Percentiles rank a stretch among this genome's conserved stretches.
Conservation (phyloP, 768 basidiomycete species). For the Agaricus blazei region DNA sequence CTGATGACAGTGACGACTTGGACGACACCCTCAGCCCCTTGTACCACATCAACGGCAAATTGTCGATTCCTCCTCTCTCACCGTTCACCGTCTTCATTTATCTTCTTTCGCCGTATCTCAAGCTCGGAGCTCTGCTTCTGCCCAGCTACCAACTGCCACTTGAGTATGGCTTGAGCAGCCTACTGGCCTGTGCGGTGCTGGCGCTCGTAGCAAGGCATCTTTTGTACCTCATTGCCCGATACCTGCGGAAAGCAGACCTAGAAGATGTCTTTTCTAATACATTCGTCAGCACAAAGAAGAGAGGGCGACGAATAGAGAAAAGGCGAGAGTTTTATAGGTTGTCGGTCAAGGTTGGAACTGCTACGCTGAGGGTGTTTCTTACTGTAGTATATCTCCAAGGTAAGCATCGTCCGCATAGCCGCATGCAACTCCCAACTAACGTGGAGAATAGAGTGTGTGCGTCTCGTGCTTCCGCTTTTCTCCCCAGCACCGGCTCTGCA, state of each 20-base stretch:
- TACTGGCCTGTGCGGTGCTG: constrained; percentile 50
- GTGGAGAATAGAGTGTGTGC: constrained; percentile 42
- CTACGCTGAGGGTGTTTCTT: constrained; percentile 42
- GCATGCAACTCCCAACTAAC: background rate
- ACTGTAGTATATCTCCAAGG: constrained; percentile 63
- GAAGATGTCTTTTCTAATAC: constrained; percentile 63
- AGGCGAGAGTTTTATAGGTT: constrained; percentile 38
- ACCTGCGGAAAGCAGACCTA: constrained; percentile 57
- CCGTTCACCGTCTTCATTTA: constrained; percentile 61
- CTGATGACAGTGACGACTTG: constrained; percentile 37
- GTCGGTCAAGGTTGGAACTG: constrained; percentile 39
- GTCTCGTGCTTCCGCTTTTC: constrained; percentile 45
- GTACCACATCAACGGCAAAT: constrained; percentile 33
- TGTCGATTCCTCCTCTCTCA: constrained; percentile 47
- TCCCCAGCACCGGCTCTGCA: constrained; percentile 28
- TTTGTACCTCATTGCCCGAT: constrained; percentile 75
- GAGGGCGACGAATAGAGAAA: constrained; percentile 37
- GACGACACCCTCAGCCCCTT: constrained; percentile 41
- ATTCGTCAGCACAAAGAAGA: constrained; percentile 42
- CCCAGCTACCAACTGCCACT: constrained; percentile 45
- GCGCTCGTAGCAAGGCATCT: constrained; percentile 62
- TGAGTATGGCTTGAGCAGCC: constrained; percentile 41
- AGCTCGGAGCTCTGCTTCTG: constrained; percentile 63
- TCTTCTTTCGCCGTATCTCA: constrained; percentile 64
- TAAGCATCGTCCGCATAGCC: constrained; percentile 26